These are phyloP conservation scores for Solanum pinnatisectum DNA, from an alignment of 257 asterid genomes.

Conservation along the genomic window DNA sequence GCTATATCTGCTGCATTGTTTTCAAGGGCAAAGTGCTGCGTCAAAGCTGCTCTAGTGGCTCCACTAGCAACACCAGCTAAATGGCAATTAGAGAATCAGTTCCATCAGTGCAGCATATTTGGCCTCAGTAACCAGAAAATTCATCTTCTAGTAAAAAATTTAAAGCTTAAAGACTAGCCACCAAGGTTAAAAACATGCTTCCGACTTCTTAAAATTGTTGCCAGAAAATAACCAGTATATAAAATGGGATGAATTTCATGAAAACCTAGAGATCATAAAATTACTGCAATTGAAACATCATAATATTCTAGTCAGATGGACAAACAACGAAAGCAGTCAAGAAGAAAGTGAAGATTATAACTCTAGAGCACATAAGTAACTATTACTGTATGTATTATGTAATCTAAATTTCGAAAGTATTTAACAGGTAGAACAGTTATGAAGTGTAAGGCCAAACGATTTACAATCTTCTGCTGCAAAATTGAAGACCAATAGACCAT, in stretches of 20 bases:
- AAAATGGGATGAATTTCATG: neutral
- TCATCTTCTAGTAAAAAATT: neutral
- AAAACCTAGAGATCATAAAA: neutral
- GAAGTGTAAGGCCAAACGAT: neutral
- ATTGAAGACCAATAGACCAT: neutral
- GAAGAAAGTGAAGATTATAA: neutral
- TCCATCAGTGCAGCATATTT: neutral
- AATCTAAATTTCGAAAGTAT: neutral
- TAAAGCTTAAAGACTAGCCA: neutral
- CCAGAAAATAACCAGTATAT: neutral
- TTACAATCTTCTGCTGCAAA: neutral
- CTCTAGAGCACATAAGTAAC: neutral
- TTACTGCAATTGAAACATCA: neutral
- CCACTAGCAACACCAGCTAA: conserved; percentile 99
- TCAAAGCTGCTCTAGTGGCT: conserved; percentile 97
- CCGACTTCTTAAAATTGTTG: neutral
- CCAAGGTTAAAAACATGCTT: neutral
- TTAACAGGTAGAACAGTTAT: neutral
- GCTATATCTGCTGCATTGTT: conserved; percentile 96
- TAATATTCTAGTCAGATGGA: neutral
- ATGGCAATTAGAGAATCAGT: conserved; percentile 4
- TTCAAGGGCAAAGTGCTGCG: conserved; percentile 97
- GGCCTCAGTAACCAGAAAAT: neutral
- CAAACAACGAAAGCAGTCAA: neutral
- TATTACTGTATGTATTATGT: neutral